Evolutionary conservation across 2,329 filamentous ascomycete genomes (phyloP).

Genomic region (Corniculantispora saksenae): DNA sequence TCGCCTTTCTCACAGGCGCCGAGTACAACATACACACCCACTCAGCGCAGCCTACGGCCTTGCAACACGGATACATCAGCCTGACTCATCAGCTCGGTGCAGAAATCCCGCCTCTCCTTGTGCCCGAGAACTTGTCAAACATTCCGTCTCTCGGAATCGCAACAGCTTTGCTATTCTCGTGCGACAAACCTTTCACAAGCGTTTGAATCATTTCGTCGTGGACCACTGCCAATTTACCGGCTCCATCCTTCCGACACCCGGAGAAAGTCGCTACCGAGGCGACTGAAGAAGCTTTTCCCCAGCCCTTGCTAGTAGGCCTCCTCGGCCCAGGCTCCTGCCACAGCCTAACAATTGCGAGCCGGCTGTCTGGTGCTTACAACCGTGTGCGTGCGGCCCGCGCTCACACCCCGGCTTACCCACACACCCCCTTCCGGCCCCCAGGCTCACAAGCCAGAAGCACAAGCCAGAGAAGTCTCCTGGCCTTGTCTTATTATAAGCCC

Average conservation of each 20-base stretch:
- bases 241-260: conserved; percentile 12
- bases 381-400: conserved; percentile 8
- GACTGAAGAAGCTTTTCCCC: background rate
- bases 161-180: background rate
- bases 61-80: conserved; percentile 4
- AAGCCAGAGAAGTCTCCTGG: conserved; percentile 14
- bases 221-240: background rate
- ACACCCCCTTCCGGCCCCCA: background rate
- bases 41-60: background rate
- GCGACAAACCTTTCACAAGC: background rate
- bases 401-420: conserved; percentile 4
- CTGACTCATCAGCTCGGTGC: conserved; percentile 12
- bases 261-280: conserved; percentile 13
- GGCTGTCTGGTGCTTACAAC: conserved; percentile 14
- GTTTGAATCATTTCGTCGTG: background rate
- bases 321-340: conserved; percentile 8
- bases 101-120: no score
- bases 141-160: background rate
- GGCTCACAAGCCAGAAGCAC: conserved; percentile 18
- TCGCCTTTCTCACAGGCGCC: background rate
- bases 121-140: background rate
- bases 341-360: background rate
- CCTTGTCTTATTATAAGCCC: conserved; percentile 17
- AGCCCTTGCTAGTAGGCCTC: background rate
- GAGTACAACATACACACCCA: background rate